Base-by-base conservation (phyloP, 805 yeast species). In the Yarrowia divulgata region DNA sequence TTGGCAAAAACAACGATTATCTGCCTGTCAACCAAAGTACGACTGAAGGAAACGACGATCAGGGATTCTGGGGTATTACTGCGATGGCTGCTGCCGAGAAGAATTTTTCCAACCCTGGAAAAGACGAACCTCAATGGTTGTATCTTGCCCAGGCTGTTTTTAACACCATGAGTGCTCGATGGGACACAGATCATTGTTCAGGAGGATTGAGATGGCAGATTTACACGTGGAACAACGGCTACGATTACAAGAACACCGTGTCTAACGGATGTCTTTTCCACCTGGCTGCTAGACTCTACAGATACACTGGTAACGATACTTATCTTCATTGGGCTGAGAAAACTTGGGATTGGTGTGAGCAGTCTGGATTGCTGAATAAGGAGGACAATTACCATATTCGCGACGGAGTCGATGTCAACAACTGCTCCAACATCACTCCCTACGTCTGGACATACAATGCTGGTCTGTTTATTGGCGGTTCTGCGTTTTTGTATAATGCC, bases 131-230 rank as follows among this genome's bases (percentile, higher is more conserved):
- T 39, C 85, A 85, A 71, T 91, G 97, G 97, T 82, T 91, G 55
- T 85, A 88, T 42, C 78, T 90, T 71, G 87, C 94, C 0, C 97
- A 92, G 79, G 97, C 95, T 5, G 90, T 90, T 43, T 91, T 88
- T 81, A 91, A 91, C 78, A 90, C 94, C 63, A 91, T 92, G 94
- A 83, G 86, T 70, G 77, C 84, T 2, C 83, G 96, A 74, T 91
- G 97, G 97, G 97, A 91, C 74, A 72, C 80, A 14, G 79, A 72
- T 1, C 71, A 80, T 73, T 88, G 91, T 77, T 82, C 78, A 42
- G 97, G 97, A 67, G 97, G 97, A 0, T 81, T 91, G 70, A 85
- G 97, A 79, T 91, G 97, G 97, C 97, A 91, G 81, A 92, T 91
- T 72, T 92, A 90, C 80, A 84, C 89, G 66, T 91, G 93, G 92